A percentile compares a stretch with the other conserved stretches of the same genome.
phyloP scores from a whole-genome alignment of 1,284 basidiomycete genomes.

The Gomphus sp. region DNA sequence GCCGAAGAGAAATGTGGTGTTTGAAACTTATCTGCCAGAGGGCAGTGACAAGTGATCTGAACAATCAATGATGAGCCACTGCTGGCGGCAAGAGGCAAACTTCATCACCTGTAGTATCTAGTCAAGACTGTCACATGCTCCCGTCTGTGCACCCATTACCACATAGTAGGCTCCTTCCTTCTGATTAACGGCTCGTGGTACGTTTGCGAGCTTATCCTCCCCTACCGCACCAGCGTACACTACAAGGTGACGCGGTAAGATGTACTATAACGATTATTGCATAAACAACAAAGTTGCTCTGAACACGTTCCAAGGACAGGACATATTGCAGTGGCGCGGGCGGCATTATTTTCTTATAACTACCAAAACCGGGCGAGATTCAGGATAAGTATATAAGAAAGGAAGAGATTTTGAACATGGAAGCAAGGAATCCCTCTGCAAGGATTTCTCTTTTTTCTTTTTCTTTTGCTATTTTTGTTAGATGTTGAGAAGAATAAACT shows the following conservation, averaged over 20 bases:
- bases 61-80: slow-evolving; percentile 1
- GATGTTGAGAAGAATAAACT: too few species aligned
- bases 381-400: neutral
- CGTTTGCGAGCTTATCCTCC: slow-evolving; percentile 83
- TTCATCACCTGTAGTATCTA: slow-evolving; percentile 73
- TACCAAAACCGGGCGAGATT: neutral
- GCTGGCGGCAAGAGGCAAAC: neutral
- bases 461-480: too few species aligned
- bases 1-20: slow-evolving; percentile 73
- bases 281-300: neutral
- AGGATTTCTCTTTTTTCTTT: too few species aligned
- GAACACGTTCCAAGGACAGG: neutral
- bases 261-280: slow-evolving; percentile 42
- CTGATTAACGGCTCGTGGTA: slow-evolving; percentile 88
- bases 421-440: slow-evolving; percentile 81
- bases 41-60: slow-evolving; percentile 84
- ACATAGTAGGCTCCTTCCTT: slow-evolving; percentile 94
- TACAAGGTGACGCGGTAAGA: slow-evolving; percentile 83
- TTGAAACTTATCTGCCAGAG: slow-evolving; percentile 85
- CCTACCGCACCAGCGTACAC: slow-evolving; percentile 96
- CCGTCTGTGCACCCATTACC: slow-evolving; percentile 80
- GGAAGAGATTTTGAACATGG: slow-evolving; percentile 48
- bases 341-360: slow-evolving; percentile 88
- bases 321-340: slow-evolving; percentile 91
- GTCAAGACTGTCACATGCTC: slow-evolving; percentile 97